These are phyloP conservation scores for Houttuynia cordata DNA, from an alignment of 164 flowering plant genomes.

Conservation along the genomic window DNA sequence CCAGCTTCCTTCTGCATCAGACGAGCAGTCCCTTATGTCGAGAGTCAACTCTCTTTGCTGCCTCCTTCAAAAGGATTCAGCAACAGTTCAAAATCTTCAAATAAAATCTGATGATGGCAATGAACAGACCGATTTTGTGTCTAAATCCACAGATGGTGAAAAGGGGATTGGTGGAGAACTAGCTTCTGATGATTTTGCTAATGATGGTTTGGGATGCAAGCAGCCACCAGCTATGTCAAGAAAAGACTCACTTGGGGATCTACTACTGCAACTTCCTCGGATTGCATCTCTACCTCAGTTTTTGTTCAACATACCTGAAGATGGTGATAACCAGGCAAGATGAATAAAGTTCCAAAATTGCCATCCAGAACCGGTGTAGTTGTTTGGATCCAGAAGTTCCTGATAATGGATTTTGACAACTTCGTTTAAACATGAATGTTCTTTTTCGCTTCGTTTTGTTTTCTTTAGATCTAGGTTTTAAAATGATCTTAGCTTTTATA, in stretches of 20 bases:
- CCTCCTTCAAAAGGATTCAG: slow-evolving; percentile 55
- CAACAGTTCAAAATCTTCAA: slow-evolving; percentile 20
- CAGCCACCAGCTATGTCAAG: slow-evolving; percentile 46
- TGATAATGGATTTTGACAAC: slow-evolving; percentile 5
- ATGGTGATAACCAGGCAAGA: slow-evolving; percentile 32
- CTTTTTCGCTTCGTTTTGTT: no score
- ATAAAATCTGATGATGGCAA: slow-evolving; percentile 14
- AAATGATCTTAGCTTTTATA: not conserved
- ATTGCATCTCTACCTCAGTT: slow-evolving; percentile 79
- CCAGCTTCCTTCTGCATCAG: slow-evolving; percentile 41
- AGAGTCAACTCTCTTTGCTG: slow-evolving; percentile 83
- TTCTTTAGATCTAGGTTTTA: not conserved
- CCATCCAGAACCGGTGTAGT: not conserved
- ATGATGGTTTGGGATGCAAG: slow-evolving; percentile 26
- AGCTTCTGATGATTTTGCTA: slow-evolving; percentile 10
- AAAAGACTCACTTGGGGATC: slow-evolving; percentile 70
- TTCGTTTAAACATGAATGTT: not conserved
- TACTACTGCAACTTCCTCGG: slow-evolving; percentile 78
- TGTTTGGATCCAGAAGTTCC: slow-evolving; percentile 6
- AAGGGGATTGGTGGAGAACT: slow-evolving; percentile 9
- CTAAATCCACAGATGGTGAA: slow-evolving; percentile 7
- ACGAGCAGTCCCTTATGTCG: slow-evolving; percentile 66
- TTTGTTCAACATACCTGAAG: slow-evolving; percentile 66
- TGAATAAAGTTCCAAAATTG: slow-evolving; percentile 5
- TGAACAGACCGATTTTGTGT: slow-evolving; percentile 2